Evolutionary conservation across 2,329 filamentous ascomycete species (phyloP).

Genomic region (Claviceps pazoutovae): DNA sequence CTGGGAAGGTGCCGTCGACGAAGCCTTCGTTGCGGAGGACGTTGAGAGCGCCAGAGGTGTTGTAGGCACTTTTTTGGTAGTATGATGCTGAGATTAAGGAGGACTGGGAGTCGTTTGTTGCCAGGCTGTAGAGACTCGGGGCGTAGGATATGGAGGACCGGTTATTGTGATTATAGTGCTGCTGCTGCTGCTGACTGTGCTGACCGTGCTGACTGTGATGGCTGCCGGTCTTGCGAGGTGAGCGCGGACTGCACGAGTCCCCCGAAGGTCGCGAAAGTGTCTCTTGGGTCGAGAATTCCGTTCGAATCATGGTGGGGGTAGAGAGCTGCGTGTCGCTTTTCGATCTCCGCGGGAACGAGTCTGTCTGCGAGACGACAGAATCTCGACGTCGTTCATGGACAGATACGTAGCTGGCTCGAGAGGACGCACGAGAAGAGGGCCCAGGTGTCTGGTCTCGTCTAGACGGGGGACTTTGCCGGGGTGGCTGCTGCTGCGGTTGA

Average conservation of each 20-base stretch:
- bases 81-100: slow-evolving; percentile 38
- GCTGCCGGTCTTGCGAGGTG: slow-evolving; percentile 7
- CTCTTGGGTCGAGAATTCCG: slow-evolving; percentile 13
- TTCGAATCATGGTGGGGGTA: slow-evolving; percentile 25
- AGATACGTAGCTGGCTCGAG: slow-evolving; percentile 34
- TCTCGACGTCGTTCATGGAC: slow-evolving; percentile 36
- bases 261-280: slow-evolving; percentile 9
- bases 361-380: slow-evolving; percentile 42
- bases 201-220: not conserved
- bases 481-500: slow-evolving; percentile 3
- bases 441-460: slow-evolving; percentile 13
- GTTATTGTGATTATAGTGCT: slow-evolving; percentile 6
- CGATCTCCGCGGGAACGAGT: slow-evolving; percentile 38
- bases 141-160: slow-evolving; percentile 20
- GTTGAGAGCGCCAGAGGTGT: slow-evolving; percentile 32
- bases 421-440: slow-evolving; percentile 24
- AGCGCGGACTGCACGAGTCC: slow-evolving; percentile 11
- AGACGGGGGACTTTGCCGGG: not conserved
- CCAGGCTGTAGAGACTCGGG: slow-evolving; percentile 47
- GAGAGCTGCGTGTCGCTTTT: slow-evolving; percentile 28
- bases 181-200: not conserved
- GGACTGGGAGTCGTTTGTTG: slow-evolving; percentile 39
- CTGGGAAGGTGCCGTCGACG: slow-evolving; percentile 45
- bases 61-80: slow-evolving; percentile 33
- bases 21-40: slow-evolving; percentile 37